Percentiles rank a stretch among this genome's conserved stretches.
phyloP scores from a whole-genome alignment of 163 green algal species.

The Chlorella variabilis region DNA sequence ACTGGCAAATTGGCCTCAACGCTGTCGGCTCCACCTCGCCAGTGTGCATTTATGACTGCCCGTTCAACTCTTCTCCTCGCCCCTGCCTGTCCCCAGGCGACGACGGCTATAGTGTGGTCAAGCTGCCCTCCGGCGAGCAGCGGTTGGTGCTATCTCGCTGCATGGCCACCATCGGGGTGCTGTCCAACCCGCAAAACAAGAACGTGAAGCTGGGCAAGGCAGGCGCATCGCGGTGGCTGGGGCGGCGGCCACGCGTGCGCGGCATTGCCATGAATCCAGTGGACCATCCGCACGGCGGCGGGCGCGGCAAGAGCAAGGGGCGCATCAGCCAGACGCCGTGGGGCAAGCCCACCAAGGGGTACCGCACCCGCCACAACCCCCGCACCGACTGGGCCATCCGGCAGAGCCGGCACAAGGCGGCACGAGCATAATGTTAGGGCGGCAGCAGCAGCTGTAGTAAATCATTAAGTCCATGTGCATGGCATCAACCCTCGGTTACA shows the following conservation, averaged over 20 bases:
- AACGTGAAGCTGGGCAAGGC: conserved; percentile 86
- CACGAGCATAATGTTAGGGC: not conserved
- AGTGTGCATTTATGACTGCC: too few species aligned
- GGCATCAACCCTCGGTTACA: too few species aligned
- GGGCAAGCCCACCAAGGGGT: conserved; percentile 87
- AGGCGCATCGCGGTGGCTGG: conserved; percentile 74
- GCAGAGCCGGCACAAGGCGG: conserved; percentile 68
- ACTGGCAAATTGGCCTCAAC: too few species aligned
- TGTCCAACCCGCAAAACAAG: conserved; percentile 89
- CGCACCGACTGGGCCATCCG: conserved; percentile 79
- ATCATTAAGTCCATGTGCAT: too few species aligned
- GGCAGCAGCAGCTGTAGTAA: not conserved
- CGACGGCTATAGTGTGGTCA: conserved; percentile 74
- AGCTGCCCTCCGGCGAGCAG: conserved; percentile 87
- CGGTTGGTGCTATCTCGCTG: conserved; percentile 77
- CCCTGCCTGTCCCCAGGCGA: too few species aligned
- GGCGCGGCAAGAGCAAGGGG: conserved; percentile 81
- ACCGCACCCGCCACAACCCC: conserved; percentile 77
- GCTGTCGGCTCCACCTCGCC: too few species aligned
- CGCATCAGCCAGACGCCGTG: conserved; percentile 86
- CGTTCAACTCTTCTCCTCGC: too few species aligned
- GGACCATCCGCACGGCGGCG: conserved; percentile 92
- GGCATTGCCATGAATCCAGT: conserved; percentile 93
- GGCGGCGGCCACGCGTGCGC: conserved; percentile 69
- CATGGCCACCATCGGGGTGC: conserved; percentile 86